phyloP scores from a whole-genome alignment of 2,329 filamentous ascomycete species.

The Dactylellina drechsleri region DNA sequence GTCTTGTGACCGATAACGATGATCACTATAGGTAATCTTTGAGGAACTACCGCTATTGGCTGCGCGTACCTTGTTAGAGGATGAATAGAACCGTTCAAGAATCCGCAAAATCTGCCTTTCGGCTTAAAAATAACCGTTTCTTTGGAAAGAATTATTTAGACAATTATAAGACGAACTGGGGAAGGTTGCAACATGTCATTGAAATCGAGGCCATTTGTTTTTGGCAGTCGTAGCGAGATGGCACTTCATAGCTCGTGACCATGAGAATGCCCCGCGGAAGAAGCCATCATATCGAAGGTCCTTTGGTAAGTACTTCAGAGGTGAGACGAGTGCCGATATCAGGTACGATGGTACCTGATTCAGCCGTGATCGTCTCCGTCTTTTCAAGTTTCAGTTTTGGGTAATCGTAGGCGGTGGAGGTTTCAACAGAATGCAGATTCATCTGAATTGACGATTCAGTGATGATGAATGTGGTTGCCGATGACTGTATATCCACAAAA shows the following conservation, averaged over 20 bases:
- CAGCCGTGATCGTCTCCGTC: neutral
- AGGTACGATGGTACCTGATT: slow-evolving; percentile 1
- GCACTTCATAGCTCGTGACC: slow-evolving; percentile 1
- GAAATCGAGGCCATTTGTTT: neutral
- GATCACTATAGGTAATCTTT: slow-evolving; percentile 21
- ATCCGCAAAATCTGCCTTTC: neutral
- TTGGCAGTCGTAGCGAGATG: neutral
- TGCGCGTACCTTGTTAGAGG: slow-evolving; percentile 1
- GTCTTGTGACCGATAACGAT: slow-evolving; percentile 33
- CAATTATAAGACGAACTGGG: neutral
- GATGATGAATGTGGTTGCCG: neutral
- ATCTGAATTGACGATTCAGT: neutral
- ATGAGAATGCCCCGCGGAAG: slow-evolving; percentile 9
- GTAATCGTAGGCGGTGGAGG: neutral
- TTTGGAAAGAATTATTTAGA: too few species aligned
- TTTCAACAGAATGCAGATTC: neutral
- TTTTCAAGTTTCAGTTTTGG: neutral
- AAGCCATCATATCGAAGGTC: neutral
- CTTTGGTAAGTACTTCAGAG: neutral
- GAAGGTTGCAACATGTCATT: slow-evolving; percentile 3
- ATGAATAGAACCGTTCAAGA: slow-evolving; percentile 12
- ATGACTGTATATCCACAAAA: too few species aligned
- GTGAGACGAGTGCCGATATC: neutral
- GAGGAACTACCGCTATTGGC: slow-evolving; percentile 37
- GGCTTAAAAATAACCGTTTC: neutral